A percentile compares a stretch with the other conserved stretches of the same genome.
Conservation (phyloP, 768 basidiomycete genomes). For the Tricholoma sp. region DNA sequence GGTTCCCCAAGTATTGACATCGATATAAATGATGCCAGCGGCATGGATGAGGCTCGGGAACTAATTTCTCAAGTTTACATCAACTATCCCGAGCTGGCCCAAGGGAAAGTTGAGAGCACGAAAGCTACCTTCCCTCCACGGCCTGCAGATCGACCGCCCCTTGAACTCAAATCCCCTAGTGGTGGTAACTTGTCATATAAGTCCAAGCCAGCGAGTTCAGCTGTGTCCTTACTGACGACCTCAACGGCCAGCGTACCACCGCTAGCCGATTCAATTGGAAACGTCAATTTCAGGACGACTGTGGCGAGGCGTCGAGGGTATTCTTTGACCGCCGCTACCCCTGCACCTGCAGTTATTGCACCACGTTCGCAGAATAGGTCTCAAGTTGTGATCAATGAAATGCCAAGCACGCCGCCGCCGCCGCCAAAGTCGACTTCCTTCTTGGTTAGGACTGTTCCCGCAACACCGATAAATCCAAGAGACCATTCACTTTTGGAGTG, state of each 20-base stretch:
- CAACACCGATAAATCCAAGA: constrained; percentile 50
- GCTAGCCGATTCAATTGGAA: constrained; percentile 1
- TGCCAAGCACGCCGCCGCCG: neutral
- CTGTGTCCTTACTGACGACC: constrained; percentile 23
- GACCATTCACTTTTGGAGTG: constrained; percentile 61
- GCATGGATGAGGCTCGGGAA: constrained; percentile 16
- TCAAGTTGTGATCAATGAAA: constrained; percentile 2
- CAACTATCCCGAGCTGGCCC: neutral
- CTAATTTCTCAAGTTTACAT: constrained; percentile 10
- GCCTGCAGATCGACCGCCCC: neutral
- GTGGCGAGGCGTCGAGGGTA: constrained; percentile 11
- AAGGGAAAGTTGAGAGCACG: neutral
- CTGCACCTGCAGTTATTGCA: constrained; percentile 1
- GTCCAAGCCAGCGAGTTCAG: constrained; percentile 16
- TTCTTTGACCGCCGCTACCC: constrained; percentile 9
- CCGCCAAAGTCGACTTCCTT: constrained; percentile 21
- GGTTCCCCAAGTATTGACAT: constrained; percentile 19
- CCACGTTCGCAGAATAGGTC: constrained; percentile 1
- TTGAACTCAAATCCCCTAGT: constrained; percentile 2
- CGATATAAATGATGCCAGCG: constrained; percentile 13
- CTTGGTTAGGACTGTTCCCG: constrained; percentile 30
- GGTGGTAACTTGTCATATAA: neutral
- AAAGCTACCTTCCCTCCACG: neutral
- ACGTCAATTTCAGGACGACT: neutral
- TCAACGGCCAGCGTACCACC: constrained; percentile 12